Conservation (phyloP, 768 basidiomycete species). For the Tulasnella sp. region DNA sequence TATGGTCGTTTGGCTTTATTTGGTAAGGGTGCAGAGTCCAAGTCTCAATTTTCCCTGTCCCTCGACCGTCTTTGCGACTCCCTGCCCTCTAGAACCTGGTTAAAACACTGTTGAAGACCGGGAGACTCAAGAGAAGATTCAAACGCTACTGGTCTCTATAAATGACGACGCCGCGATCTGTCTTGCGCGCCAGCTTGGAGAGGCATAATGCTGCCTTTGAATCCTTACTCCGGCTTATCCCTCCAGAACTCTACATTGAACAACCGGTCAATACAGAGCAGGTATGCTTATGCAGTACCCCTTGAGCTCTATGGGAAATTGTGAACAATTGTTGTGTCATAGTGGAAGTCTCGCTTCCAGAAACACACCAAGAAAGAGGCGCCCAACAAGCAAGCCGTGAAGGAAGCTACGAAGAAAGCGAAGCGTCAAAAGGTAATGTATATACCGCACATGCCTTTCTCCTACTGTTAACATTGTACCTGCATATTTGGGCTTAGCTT, state of each 20-base stretch:
- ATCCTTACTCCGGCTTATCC: constrained; percentile 70
- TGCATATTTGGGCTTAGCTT: constrained; percentile 39
- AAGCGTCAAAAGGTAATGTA: constrained; percentile 65
- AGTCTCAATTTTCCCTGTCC: neutral
- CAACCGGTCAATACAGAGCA: constrained; percentile 55
- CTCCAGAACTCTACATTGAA: constrained; percentile 77
- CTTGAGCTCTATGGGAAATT: too few species aligned
- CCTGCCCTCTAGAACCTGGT: neutral
- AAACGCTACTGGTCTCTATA: neutral
- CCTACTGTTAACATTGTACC: neutral
- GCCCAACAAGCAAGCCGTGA: constrained; percentile 71
- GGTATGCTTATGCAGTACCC: constrained; percentile 29
- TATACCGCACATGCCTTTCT: neutral
- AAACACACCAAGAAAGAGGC: constrained; percentile 83
- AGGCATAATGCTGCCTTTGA: constrained; percentile 82
- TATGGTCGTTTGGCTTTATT: neutral
- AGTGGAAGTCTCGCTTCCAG: constrained; percentile 60
- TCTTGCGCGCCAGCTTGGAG: constrained; percentile 40
- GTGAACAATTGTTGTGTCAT: neutral
- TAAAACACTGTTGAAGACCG: neutral
- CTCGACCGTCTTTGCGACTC: neutral
- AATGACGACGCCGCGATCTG: constrained; percentile 9
- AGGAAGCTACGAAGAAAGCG: constrained; percentile 82
- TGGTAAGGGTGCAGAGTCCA: neutral
- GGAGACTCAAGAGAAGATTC: neutral